Base-by-base conservation (phyloP, 345 rosid genomes). In the Cardiospermum halicacabum region DNA sequence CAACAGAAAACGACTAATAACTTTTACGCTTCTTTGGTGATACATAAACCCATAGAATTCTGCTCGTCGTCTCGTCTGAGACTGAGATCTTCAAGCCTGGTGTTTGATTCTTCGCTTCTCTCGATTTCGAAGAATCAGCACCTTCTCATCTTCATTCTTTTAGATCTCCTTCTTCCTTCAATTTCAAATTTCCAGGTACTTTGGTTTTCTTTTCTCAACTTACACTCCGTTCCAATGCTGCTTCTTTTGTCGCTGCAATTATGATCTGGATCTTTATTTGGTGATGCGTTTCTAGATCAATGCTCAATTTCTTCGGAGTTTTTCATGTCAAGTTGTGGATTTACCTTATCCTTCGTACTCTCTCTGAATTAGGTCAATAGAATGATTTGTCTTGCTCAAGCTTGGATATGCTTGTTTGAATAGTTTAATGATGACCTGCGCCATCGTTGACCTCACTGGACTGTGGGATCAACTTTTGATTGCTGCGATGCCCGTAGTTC, bases 41-140 rank as follows among this genome's bases (percentile, higher is more conserved):
- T 54, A 40, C 53, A 19, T 16, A n/a, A 15, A 54, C 26, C 7
- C 30, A 26, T 15, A 26, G 15, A 4, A n/a, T n/a, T n/a, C n/a
- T n/a, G n/a, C n/a, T n/a, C n/a, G n/a, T 34, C 28, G 11, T 30
- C 22, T 58, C 36, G 11, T 11, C 32, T 16, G 55, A 24, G 67
- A 42, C 30, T 47, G 56, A 49, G 68, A 65, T 74, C 71, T 61
- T 28, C 9, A 56, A 53, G 60, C 55, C 50, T 70, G 68, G 56
- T 60, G 74, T 65, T 69, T 47, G 54, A 48, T 74, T 61, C 71
- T 60, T 66, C 65, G 32, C 53, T 56, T 32, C 11, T 4, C n/a
- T n/a, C n/a, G n/a, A n/a, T n/a, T n/a, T 34, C 69, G 66, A 49
- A 51, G 37, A 62, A 50, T 62, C 75, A 56, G 32, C 71, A 27